A percentile compares a stretch with the other conserved stretches of the same genome.
Conservation (phyloP, 768 basidiomycete species). For the Suillus bovinus region DNA sequence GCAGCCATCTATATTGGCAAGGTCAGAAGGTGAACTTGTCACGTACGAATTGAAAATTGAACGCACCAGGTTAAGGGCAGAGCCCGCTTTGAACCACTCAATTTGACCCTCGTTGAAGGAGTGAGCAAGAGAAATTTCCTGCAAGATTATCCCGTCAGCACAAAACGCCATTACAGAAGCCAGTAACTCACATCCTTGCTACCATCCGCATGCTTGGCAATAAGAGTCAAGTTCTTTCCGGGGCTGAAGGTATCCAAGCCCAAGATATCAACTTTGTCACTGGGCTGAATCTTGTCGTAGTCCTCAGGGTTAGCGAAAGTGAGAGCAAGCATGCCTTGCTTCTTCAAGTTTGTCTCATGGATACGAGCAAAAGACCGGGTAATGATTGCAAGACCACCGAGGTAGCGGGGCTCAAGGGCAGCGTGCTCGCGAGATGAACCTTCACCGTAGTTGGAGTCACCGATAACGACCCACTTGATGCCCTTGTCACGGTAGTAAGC, state of each 20-base stretch:
- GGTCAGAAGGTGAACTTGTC: conserved; percentile 9
- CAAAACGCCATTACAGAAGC: background rate
- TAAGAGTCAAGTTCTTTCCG: conserved; percentile 86
- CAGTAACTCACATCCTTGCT: conserved; percentile 53
- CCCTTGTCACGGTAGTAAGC: conserved; percentile 87
- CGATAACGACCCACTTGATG: conserved; percentile 97
- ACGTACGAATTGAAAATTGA: background rate
- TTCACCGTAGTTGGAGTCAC: conserved; percentile 96
- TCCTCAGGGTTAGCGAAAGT: conserved; percentile 91
- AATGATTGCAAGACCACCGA: conserved; percentile 95
- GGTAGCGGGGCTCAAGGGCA: conserved; percentile 92
- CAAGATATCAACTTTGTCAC: conserved; percentile 86
- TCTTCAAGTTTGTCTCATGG: conserved; percentile 98
- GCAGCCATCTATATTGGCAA: conserved; percentile 57
- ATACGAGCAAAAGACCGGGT: conserved; percentile 97
- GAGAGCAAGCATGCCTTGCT: conserved; percentile 97
- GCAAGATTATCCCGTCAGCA: conserved; percentile 18
- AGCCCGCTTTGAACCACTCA: conserved; percentile 96
- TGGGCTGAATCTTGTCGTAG: conserved; percentile 89
- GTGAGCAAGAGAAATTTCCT: conserved; percentile 81
- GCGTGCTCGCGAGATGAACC: conserved; percentile 98
- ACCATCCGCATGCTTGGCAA: conserved; percentile 82
- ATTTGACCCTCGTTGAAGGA: conserved; percentile 98
- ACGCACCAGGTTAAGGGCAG: conserved; percentile 84
- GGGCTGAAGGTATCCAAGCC: conserved; percentile 89